Evolutionary conservation across 2,329 filamentous ascomycete species (phyloP).

Genomic region (Stachybotrys elegans): DNA sequence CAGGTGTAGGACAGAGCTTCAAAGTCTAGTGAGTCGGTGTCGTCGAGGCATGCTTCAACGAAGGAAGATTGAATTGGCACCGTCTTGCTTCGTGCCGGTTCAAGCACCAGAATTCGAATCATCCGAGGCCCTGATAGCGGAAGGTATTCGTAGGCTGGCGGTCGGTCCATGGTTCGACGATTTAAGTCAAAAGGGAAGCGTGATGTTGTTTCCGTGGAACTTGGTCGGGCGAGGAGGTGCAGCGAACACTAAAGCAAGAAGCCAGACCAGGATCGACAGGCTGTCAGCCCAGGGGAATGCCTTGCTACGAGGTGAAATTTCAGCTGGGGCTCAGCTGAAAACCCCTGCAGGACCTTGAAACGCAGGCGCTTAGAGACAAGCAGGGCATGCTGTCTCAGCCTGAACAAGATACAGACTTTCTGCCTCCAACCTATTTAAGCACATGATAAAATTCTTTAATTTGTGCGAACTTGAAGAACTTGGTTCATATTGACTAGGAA

Average conservation of each 20-base stretch:
- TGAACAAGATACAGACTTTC: too few relatives aligned
- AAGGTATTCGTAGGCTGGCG: neutral
- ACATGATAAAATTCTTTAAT: too few relatives aligned
- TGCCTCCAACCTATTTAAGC: too few relatives aligned
- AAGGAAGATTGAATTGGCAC: neutral
- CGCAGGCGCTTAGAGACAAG: too few relatives aligned
- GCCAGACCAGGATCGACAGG: neutral
- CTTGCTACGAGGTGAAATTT: neutral
- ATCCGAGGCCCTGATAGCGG: neutral
- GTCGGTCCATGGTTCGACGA: neutral
- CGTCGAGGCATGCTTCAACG: neutral
- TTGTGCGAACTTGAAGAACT: too few relatives aligned
- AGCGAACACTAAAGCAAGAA: too few relatives aligned
- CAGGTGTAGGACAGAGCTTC: constrained; percentile 16
- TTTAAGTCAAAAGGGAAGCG: neutral
- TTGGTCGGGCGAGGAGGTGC: neutral
- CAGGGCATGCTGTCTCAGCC: too few relatives aligned
- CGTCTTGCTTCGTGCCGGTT: neutral
- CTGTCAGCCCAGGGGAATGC: neutral
- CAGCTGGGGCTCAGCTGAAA: neutral
- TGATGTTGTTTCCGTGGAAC: neutral
- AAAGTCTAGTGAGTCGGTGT: neutral
- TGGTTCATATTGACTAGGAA: too few relatives aligned
- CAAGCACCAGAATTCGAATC: neutral
- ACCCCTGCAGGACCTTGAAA: neutral